Evolutionary conservation across 2,329 filamentous ascomycete genomes (phyloP), one percentile per base, ranked within the genome.

Genomic region (Lasiodiplodia sp.): DNA sequence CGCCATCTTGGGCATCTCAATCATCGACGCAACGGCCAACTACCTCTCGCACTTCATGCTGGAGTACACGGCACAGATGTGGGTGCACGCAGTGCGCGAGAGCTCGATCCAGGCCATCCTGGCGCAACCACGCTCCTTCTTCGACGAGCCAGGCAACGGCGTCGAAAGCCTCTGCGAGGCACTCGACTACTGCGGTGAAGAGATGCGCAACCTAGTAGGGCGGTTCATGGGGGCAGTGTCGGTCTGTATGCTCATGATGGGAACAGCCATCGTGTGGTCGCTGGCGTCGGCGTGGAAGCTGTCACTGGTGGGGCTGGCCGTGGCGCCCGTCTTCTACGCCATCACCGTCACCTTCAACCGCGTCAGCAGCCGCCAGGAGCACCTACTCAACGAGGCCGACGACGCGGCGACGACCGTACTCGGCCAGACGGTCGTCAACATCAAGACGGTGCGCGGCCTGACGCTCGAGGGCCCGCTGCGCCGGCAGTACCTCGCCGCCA

Each of bases 201-300:
- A 97, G 76, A 94, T 96, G 87, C 87, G 92, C 10, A 94, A 92
- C 72, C 82, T 98, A 0, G 85, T 97, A 0, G 91, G 92, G 2
- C 87, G 91, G 1, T 97, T 97, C 74, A 85, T 90, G 0, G 91
- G 91, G 1, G 88, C 91, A 66, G 79, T 91, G 0, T 83, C 94
- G 16, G 87, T 91, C 11, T 89, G 92, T 3, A 75, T 84, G 0
- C 79, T 88, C 64, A 94, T 97, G 85, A 84, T 92, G 21, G 68
- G 81, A 0, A 86, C 91, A n/a, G 89, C 92, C 0, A 74, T 96
- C 7, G 74, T 86, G 2, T 97, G 94, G 94, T 90, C 92, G 4
- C 78, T 96, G 18, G 77, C 84, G 0, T 86, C 91, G 37, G 90
- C 90, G 55, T 97, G 94, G 93, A 91, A 91, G 75, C 83, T 97